Evolutionary conservation across 805 yeast genomes (phyloP).

Genomic region (Naumovozyma castellii): DNA sequence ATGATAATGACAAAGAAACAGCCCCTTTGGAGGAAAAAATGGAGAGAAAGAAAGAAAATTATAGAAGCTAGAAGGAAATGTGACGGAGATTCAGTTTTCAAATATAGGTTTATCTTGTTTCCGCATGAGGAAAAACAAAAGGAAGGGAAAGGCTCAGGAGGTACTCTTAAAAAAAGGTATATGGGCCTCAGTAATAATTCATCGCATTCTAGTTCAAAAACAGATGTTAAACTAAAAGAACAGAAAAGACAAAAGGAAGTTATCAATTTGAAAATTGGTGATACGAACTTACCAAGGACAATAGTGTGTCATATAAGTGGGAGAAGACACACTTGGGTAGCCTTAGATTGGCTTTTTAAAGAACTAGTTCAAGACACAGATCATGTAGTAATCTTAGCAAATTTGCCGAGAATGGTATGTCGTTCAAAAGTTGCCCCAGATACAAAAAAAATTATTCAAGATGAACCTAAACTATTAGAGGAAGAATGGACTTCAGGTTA

Average conservation of each 20-base stretch:
- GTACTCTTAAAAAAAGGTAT: not conserved
- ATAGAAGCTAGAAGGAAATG: conserved; percentile 9
- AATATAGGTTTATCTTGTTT: conserved; percentile 14
- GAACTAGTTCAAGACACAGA: conserved; percentile 53
- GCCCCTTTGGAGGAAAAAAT: conserved; percentile 12
- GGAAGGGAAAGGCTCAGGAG: not conserved
- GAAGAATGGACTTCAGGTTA: conserved; percentile 5
- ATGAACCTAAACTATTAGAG: not conserved
- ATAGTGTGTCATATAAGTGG: conserved; percentile 60
- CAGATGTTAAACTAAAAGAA: conserved; percentile 8
- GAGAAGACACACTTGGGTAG: conserved; percentile 71
- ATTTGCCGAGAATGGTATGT: conserved; percentile 16
- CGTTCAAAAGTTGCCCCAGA: conserved; percentile 8
- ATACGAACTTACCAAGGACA: conserved; percentile 32
- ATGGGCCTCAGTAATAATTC: not conserved
- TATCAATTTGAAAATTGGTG: conserved; percentile 12
- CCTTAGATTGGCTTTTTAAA: conserved; percentile 57
- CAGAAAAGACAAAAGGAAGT: conserved; percentile 11
- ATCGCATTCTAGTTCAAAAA: conserved; percentile 3
- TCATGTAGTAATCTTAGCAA: conserved; percentile 48
- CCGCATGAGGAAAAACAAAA: conserved; percentile 2
- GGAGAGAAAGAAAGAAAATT: conserved; percentile 10
- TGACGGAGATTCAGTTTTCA: conserved; percentile 9
- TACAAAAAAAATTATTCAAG: not conserved
- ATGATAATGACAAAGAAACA: conserved; percentile 18